Conservation (phyloP, 805 yeast species). For the Yarrowia sp. region DNA sequence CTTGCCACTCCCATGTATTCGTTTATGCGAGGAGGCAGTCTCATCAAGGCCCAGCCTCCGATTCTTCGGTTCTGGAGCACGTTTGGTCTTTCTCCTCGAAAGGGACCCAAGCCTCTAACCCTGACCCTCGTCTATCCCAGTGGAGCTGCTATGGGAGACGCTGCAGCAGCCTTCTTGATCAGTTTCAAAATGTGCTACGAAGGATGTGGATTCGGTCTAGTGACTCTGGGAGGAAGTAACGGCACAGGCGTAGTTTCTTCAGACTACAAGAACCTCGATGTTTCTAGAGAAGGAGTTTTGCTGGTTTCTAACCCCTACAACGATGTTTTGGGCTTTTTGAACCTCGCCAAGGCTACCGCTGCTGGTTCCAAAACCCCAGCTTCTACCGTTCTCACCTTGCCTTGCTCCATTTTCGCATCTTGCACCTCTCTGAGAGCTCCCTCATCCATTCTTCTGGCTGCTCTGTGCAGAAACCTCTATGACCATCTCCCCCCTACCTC, state of each 20-base stretch:
- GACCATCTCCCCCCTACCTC: background rate
- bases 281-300: background rate
- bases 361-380: background rate
- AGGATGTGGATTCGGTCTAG: slow-evolving; percentile 38
- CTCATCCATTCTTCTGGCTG: background rate
- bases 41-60: slow-evolving; percentile 39
- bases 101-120: slow-evolving; percentile 35
- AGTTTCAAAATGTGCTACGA: slow-evolving; percentile 37
- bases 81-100: slow-evolving; percentile 39
- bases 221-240: slow-evolving; percentile 27
- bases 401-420: background rate
- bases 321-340: background rate
- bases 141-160: slow-evolving; percentile 31
- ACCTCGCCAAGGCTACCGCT: background rate
- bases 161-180: slow-evolving; percentile 32
- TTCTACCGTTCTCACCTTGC: background rate
- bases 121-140: slow-evolving; percentile 35
- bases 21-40: slow-evolving; percentile 33
- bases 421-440: background rate
- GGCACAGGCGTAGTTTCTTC: background rate
- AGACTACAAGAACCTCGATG: background rate
- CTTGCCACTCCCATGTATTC: slow-evolving; percentile 36
- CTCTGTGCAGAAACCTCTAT: background rate
- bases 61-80: slow-evolving; percentile 42
- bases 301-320: background rate